A percentile compares a stretch with the other conserved stretches of the same genome.
These are phyloP conservation scores for Mallotus nudiflorus DNA, from an alignment of 345 rosid species.

Conservation along the genomic window DNA sequence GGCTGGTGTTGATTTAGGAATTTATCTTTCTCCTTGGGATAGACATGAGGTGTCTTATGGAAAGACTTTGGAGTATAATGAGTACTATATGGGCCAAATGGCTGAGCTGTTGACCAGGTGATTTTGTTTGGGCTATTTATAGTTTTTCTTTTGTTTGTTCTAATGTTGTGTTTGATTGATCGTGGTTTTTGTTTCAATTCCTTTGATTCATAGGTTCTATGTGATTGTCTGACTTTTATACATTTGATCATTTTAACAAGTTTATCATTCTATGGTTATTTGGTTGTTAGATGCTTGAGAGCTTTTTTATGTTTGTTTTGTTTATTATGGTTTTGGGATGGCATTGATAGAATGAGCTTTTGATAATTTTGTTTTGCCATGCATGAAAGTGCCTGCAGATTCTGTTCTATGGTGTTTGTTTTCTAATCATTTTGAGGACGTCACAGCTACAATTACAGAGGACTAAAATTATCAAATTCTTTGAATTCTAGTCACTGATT, in stretches of 20 bases:
- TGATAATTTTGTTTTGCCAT: neutral
- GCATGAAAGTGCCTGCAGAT: neutral
- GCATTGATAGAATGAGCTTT: neutral
- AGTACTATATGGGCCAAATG: conserved; percentile 85
- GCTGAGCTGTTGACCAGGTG: conserved; percentile 79
- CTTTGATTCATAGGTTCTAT: neutral
- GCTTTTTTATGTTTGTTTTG: neutral
- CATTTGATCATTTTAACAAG: neutral
- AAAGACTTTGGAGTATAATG: conserved; percentile 77
- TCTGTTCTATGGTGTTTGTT: neutral
- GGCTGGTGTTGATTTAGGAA: conserved; percentile 59
- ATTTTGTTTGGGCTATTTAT: neutral
- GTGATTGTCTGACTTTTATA: neutral
- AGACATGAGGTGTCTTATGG: conserved; percentile 74
- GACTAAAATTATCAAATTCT: neutral
- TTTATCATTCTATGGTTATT: neutral
- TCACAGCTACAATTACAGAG: too few species aligned
- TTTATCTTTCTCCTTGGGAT: conserved; percentile 95
- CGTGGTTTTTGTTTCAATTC: conserved; percentile 1
- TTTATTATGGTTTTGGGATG: neutral
- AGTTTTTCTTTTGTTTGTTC: neutral
- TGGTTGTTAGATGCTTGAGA: neutral
- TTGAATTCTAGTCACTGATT: neutral
- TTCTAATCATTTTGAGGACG: neutral
- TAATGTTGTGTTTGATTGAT: neutral